phyloP scores from a whole-genome alignment of 2,329 filamentous ascomycete species.

The Talaromyces sp. region DNA sequence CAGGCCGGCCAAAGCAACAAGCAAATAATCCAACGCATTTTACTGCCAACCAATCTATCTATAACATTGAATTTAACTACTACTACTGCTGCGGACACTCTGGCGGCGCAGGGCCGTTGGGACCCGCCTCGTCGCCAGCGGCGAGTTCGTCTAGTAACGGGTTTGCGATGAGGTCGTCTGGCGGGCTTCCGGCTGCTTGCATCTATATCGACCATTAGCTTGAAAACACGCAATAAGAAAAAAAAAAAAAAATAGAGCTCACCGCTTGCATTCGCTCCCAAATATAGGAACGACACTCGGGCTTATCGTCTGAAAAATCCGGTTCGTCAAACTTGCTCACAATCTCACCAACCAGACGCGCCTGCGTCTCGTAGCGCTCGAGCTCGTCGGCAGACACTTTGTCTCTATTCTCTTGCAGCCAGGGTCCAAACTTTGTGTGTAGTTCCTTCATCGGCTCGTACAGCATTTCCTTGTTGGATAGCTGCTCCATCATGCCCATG shows the following conservation, averaged over 20 bases:
- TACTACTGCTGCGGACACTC: conserved; percentile 58
- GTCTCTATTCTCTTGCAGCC: conserved; percentile 71
- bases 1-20: background rate
- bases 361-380: conserved; percentile 75
- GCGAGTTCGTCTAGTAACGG: conserved; percentile 67
- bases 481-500: conserved; percentile 96
- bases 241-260: conserved; percentile 22
- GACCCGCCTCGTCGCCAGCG: conserved; percentile 59
- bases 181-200: conserved; percentile 91
- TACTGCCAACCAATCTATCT: background rate
- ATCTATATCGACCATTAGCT: conserved; percentile 59
- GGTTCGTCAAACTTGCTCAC: conserved; percentile 80
- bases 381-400: conserved; percentile 64
- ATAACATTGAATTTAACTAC: background rate
- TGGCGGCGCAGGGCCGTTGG: conserved; percentile 48
- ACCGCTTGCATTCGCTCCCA: conserved; percentile 98
- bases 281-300: conserved; percentile 81
- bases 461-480: conserved; percentile 96
- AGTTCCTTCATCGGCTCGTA: conserved; percentile 99
- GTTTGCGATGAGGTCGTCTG: conserved; percentile 69
- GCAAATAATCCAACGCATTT: background rate
- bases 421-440: conserved; percentile 82
- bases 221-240: background rate
- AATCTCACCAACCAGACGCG: conserved; percentile 75
- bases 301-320: conserved; percentile 75